Evolutionary conservation across 164 flowering plant genomes (phyloP), one percentile per base, ranked within the genome.

Genomic region (Amborella trichopoda): DNA sequence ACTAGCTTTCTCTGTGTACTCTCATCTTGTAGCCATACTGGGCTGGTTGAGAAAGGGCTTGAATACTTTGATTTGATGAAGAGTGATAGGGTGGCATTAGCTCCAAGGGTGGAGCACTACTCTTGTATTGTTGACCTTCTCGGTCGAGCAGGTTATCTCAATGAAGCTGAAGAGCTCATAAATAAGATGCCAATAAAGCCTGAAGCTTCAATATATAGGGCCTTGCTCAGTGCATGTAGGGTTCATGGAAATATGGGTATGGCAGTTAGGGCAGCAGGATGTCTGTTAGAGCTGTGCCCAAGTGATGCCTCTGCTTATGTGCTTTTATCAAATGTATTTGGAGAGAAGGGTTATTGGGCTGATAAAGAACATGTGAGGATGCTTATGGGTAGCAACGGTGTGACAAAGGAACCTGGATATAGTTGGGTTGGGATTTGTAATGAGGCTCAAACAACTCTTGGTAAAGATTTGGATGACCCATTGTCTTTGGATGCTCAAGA

Each of bases 21-120:
- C 2, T 57, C 80, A 46, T 75, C 82, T 44, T 76, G 79, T 57
- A 67, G 82, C 49, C 76, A 73, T 64, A 71, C 32, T 42, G 80
- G 80, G n/a, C 56, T 65, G 53, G 47, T 67, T 37, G 71, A 74
- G 5, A 60, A 68, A 49, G 76, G 77, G 30, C 66, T 74, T 19
- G 56, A 65, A 28, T 71, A 59, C 53, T 69, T 74, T 38, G 44
- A 58, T 23, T 46, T 69, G 52, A 74, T 77, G 71, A 72, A 33
- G 60, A 33, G 36, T 23, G 41, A 48, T 30, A 45, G 48, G 53
- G 26, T 30, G 4, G 11, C 50, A 23, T 67, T 40, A 39, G 48
- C 58, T 19, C 71, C 62, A 10, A 55, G 25, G 52, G 33, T 38
- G 9, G 80, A 77, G 46, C 83, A 77, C 43, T 72, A 69, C 48